Evolutionary conservation across 768 basidiomycete species (phyloP), one percentile per base, ranked within the genome.

Genomic region (Termitomyces sp.): DNA sequence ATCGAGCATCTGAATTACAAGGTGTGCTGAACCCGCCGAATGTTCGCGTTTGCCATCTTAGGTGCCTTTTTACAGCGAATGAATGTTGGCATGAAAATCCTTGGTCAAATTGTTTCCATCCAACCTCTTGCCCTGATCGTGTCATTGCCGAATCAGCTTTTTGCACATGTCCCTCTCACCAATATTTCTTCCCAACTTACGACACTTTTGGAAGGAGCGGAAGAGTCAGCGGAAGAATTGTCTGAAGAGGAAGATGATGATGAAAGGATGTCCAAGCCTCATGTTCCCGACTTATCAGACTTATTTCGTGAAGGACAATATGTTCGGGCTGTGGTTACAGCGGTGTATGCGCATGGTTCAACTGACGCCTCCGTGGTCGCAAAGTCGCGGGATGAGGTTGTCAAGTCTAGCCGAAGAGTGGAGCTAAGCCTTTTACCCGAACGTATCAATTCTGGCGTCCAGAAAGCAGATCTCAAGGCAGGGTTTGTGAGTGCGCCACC

Each of bases 1-100:
- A 84, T 96, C 36, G 94, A 98, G 65, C 90, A 94, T 68, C 76
- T 97, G 36, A 97, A 94, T 64, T 96, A 97, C 76, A 97, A 95
- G 76, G 93, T 90, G 53, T 50, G 68, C 61, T 18, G 9, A 40
- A 31, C 22, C 5, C 12, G 1, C 33, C 23, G 16, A 16, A 36
- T 41, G 5, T 29, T 51, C 20, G 11, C 13, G 20, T 29, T 18
- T 25, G 13, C 16, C 29, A 29, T 31, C 18, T 18, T 38, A 41
- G 33, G 33, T 38, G 43, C 39, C 23, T 41, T 56, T 32, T 63
- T 12, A 16, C 11, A 95, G 92, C 84, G 93, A 61, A 74, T 97
- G 12, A 71, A 77, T 41, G 74, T 85, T 33, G 95, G 94, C 35
- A 94, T 93, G 81, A 93, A 86, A 66, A 79, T 98, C 20, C 75